Evolutionary conservation across 345 rosid species (phyloP), one percentile per base, ranked within the genome.

Genomic region (Murraya paniculata): DNA sequence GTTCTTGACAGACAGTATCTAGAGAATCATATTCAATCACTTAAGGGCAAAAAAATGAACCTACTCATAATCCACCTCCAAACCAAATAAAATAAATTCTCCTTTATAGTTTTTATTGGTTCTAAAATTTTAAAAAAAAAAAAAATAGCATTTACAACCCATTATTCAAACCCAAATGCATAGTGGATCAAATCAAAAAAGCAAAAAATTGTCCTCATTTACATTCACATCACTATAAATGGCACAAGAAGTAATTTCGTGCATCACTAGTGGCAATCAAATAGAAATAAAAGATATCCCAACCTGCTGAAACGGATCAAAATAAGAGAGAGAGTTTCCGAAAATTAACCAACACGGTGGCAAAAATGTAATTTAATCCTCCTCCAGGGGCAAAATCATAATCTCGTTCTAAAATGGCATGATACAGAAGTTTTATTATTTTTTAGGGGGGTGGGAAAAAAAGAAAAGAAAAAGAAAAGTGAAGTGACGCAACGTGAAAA

Each of bases 401-500:
- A 4, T 64, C 25, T 73, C 56, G 21, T 58, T 76, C 70, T 28
- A 72, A 70, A 77, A 28, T 35, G 56, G 64, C 38, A 69, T 33
- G 74, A 55, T 68, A 22, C 50, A 24, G 61, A 24, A 45, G 62
- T 11, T 45, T 1, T 45, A 11, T 45, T 45, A 45, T 13, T 45
- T 13, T 45, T 45, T 11, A 16, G 48, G 48, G 48, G 14, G 2
- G 4, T 3, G 35, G 1, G n/a, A 55, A 38, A 9, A 36, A 33
- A 53, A 28, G 28, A 9, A 55, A 25, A 48, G 18, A 24, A 36
- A 27, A 16, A 41, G 14, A 55, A 66, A 82, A 31, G 74, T 27
- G 66, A 71, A 73, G 66, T 77, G 73, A 79, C 78, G 78, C 80
- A 70, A 24, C 84, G 79, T 31, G 87, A 81, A 81, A 69, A 71